Percentiles rank a stretch among this genome's conserved stretches.
These are phyloP conservation scores for Termitomyces sp. DNA, from an alignment of 768 basidiomycete species.

Conservation along the genomic window DNA sequence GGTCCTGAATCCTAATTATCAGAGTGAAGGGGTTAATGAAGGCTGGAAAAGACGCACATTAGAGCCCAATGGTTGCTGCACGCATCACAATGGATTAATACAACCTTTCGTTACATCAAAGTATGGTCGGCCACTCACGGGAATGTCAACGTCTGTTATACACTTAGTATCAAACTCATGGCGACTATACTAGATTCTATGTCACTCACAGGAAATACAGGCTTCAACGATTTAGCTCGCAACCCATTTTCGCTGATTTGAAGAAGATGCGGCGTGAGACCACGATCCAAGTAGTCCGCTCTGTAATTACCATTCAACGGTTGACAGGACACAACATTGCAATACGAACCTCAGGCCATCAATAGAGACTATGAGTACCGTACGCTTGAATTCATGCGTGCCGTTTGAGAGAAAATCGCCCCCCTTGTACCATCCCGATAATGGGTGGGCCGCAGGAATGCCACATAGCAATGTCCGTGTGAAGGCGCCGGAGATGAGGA, in stretches of 20 bases:
- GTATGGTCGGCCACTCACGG: slow-evolving; percentile 50
- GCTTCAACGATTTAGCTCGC: slow-evolving; percentile 82
- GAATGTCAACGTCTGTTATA: slow-evolving; percentile 76
- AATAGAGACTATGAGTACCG: slow-evolving; percentile 81
- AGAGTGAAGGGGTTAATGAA: slow-evolving; percentile 2
- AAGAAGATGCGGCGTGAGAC: slow-evolving; percentile 78
- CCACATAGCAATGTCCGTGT: slow-evolving; percentile 31
- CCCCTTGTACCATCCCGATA: slow-evolving; percentile 29
- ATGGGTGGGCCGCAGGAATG: slow-evolving; percentile 20
- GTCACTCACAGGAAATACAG: slow-evolving; percentile 75
- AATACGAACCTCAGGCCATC: slow-evolving; percentile 68
- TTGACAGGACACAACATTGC: background rate
- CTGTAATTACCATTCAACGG: slow-evolving; percentile 29
- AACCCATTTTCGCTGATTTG: slow-evolving; percentile 78
- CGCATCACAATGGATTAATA: background rate
- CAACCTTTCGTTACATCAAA: background rate
- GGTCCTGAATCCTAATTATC: slow-evolving; percentile 49
- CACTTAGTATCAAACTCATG: background rate
- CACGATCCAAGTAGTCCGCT: slow-evolving; percentile 84
- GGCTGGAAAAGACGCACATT: slow-evolving; percentile 43
- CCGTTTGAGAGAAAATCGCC: slow-evolving; percentile 63
- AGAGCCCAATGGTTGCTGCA: slow-evolving; percentile 85
- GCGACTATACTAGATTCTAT: background rate
- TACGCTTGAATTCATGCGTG: slow-evolving; percentile 76
- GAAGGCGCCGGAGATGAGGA: slow-evolving; percentile 39